A percentile compares a stretch with the other conserved stretches of the same genome.
These are phyloP conservation scores for Poteriospumella lacustris DNA, from an alignment of 108 stramenopile genomes.

Conservation along the genomic window DNA sequence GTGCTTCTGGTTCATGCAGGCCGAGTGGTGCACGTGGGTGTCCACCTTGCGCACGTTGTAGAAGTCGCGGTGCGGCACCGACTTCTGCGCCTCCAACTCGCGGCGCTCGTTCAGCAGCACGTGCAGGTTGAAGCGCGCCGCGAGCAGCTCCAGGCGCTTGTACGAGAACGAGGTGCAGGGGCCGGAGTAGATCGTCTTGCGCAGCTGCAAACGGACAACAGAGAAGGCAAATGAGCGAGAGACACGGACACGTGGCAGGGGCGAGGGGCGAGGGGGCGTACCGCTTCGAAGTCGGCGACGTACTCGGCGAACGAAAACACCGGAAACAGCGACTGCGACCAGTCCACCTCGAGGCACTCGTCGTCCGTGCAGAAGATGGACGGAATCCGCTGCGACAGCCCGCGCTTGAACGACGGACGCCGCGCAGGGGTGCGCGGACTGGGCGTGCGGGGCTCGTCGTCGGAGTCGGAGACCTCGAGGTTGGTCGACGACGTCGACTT, in stretches of 20 bases:
- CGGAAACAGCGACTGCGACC: too few species aligned
- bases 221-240: not conserved
- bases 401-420: too few species aligned
- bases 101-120: slow-evolving; percentile 68
- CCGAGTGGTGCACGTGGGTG: slow-evolving; percentile 96
- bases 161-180: slow-evolving; percentile 32
- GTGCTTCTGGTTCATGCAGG: slow-evolving; percentile 93
- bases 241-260: too few species aligned
- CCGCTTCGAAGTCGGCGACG: too few species aligned
- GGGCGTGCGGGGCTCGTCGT: too few species aligned
- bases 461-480: too few species aligned
- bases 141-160: slow-evolving; percentile 49
- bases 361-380: not conserved
- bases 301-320: not conserved
- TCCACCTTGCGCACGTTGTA: slow-evolving; percentile 96
- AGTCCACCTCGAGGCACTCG: too few species aligned
- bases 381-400: too few species aligned
- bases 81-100: slow-evolving; percentile 72
- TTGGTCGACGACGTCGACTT: too few species aligned
- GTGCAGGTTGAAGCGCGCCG: slow-evolving; percentile 72
- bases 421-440: too few species aligned
- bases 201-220: not conserved
- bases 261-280: too few species aligned
- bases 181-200: slow-evolving; percentile 12
- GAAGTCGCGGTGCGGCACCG: slow-evolving; percentile 65